Evolutionary conservation across 495 filamentous ascomycete species (phyloP).

Genomic region (Penicillium diatomitis): DNA sequence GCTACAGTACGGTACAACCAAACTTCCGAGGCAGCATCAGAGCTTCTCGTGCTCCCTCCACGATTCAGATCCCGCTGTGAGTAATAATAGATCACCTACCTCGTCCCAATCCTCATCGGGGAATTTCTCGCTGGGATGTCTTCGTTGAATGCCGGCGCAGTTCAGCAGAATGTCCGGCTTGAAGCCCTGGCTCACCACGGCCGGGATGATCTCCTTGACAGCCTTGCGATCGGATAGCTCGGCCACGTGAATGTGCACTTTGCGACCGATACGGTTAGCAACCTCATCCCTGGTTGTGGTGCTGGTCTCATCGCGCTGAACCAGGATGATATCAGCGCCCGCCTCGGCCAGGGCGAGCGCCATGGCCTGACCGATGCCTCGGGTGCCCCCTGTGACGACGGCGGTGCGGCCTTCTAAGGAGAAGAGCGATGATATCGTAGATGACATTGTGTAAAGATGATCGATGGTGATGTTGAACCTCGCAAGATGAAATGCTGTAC

Average conservation of each 20-base stretch:
- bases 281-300: slow-evolving; percentile 50
- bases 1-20: too few species aligned
- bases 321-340: slow-evolving; percentile 63
- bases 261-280: slow-evolving; percentile 57
- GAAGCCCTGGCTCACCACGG: slow-evolving; percentile 48
- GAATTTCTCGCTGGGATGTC: slow-evolving; percentile 69
- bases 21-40: not conserved
- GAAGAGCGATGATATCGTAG: slow-evolving; percentile 29
- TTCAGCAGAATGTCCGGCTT: slow-evolving; percentile 69
- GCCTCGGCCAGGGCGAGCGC: slow-evolving; percentile 74
- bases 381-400: slow-evolving; percentile 75
- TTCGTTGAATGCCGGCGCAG: slow-evolving; percentile 76
- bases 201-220: slow-evolving; percentile 53
- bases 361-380: slow-evolving; percentile 82
- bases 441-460: slow-evolving; percentile 14
- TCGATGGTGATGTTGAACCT: too few species aligned
- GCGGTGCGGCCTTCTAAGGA: slow-evolving; percentile 55
- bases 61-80: not conserved
- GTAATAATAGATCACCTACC: slow-evolving; percentile 20
- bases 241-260: slow-evolving; percentile 56
- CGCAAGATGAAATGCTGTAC: not conserved
- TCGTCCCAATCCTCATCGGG: slow-evolving; percentile 77
- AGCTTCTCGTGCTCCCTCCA: too few species aligned
- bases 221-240: slow-evolving; percentile 57
- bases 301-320: slow-evolving; percentile 55